phyloP scores from a whole-genome alignment of 2,329 filamentous ascomycete genomes.

The Fusarium redolens region DNA sequence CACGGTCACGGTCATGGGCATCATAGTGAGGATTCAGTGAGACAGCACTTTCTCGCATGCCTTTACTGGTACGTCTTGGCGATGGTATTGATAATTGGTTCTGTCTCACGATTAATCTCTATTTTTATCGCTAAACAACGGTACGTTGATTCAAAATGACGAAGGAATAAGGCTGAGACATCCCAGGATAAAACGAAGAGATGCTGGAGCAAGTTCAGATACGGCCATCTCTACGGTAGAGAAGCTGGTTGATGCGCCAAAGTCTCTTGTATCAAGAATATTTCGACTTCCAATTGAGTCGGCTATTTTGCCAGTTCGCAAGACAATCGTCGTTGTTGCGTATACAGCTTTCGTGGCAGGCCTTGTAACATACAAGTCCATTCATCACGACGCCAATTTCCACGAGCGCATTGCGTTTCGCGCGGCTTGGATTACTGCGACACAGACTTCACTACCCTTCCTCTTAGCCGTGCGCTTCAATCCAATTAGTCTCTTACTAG shows the following conservation, averaged over 20 bases:
- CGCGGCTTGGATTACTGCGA: slow-evolving; percentile 42
- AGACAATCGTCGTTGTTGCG: slow-evolving; percentile 15
- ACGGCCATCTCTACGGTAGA: slow-evolving; percentile 27
- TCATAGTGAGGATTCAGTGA: slow-evolving; percentile 38
- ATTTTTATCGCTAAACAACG: slow-evolving; percentile 39
- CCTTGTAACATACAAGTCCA: slow-evolving; percentile 41
- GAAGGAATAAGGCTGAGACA: background rate
- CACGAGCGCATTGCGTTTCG: slow-evolving; percentile 44
- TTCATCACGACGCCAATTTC: slow-evolving; percentile 44
- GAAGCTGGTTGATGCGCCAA: slow-evolving; percentile 27
- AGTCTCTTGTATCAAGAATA: slow-evolving; percentile 5
- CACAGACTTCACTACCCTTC: slow-evolving; percentile 41
- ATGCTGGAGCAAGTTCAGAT: slow-evolving; percentile 24
- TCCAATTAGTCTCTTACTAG: slow-evolving; percentile 38
- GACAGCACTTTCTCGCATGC: slow-evolving; percentile 42
- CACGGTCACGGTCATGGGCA: slow-evolving; percentile 40
- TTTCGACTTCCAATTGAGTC: slow-evolving; percentile 24
- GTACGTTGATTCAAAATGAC: slow-evolving; percentile 21
- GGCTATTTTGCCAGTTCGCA: slow-evolving; percentile 31
- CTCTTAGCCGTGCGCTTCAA: slow-evolving; percentile 40
- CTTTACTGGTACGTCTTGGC: slow-evolving; percentile 43
- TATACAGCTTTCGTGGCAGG: slow-evolving; percentile 39
- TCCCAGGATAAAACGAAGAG: slow-evolving; percentile 31
- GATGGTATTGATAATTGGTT: slow-evolving; percentile 24
- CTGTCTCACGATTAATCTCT: slow-evolving; percentile 29